Evolutionary conservation across 2,329 filamentous ascomycete species (phyloP), one percentile per base, ranked within the genome.

Genomic region (Aspergillus chevalieri): DNA sequence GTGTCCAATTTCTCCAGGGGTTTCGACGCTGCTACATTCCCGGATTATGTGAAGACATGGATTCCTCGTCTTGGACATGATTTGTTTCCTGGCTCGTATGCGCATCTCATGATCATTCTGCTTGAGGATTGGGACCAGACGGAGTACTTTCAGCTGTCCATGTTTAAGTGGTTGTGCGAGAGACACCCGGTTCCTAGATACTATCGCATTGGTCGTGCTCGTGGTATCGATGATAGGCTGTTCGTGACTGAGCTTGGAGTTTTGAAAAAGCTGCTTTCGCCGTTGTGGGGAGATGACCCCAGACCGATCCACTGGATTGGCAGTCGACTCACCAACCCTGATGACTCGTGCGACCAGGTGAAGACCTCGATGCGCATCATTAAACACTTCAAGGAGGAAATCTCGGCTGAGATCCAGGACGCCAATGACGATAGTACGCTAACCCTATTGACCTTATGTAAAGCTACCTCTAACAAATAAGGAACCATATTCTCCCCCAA

Each of bases 61-160:
- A 47, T 57, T 24, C 52, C 54, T 1, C 34, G 19, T 6, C 15
- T 60, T 6, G 22, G 34, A 1, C 36, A 49, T 3, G 39, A 47
- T 24, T 44, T 55, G 4, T 51, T 57, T 17, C 59, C 62, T 1
- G 58, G 59, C 8, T 57, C 58, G 4, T 62, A 56, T 44, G 47
- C 47, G 9, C 62, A 64, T 46, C 52, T 63, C n/a, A 34, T 63
- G 19, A 28, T 60, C 2, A 45, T 64, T 9, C 43, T 63, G 7
- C 52, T 61, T 7, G 50, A 55, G 19, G 45, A 47, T 60, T 83
- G 84, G 58, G 70, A 78, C 1, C 76, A 78, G 44, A 82, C 87
- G 52, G 80, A 82, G 55, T 79, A 81, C 57, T 82, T 86, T 44
- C 85, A 87, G 63, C 67, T 72, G 5, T 81, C 85, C 47, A 70